A percentile compares a stretch with the other conserved stretches of the same genome.
These are phyloP conservation scores for Trametes hirsuta DNA, from an alignment of 1,284 basidiomycete species.

Conservation along the genomic window DNA sequence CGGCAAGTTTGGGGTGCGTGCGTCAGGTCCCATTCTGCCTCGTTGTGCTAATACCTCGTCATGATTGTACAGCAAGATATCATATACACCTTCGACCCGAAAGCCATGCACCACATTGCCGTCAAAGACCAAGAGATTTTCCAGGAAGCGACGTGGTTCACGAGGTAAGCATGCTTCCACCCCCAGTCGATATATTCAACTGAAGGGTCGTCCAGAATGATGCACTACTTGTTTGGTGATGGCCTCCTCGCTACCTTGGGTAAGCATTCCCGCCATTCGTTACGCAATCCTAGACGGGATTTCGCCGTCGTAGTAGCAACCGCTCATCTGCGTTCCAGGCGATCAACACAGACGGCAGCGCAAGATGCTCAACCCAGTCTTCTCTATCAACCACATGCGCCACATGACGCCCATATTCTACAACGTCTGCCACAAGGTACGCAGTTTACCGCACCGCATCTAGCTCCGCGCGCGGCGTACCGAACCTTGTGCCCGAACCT, in stretches of 20 bases:
- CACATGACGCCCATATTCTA: conserved; percentile 31
- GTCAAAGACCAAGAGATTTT: conserved; percentile 38
- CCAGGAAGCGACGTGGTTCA: conserved; percentile 26
- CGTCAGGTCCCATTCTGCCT: too few species aligned
- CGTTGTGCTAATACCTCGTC: not conserved
- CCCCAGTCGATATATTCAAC: not conserved
- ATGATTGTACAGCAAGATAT: conserved; percentile 17
- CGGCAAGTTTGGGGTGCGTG: conserved; percentile 17
- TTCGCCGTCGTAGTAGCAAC: too few species aligned
- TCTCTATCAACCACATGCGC: conserved; percentile 30
- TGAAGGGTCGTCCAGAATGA: not conserved
- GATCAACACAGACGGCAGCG: conserved; percentile 21
- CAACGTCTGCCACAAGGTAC: conserved; percentile 13
- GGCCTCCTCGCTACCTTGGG: conserved; percentile 15
- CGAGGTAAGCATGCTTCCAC: conserved; percentile 3
- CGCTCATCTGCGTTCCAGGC: not conserved
- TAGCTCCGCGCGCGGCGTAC: not conserved
- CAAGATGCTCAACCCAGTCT: conserved; percentile 32
- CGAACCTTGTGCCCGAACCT: not conserved
- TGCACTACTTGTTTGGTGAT: conserved; percentile 1
- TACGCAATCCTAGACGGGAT: not conserved
- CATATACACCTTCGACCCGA: conserved; percentile 33
- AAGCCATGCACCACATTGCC: conserved; percentile 34
- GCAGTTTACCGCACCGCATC: not conserved
- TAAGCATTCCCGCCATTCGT: not conserved